Conservation (phyloP, 305 asterid species). For the Fraxinus dipetala region DNA sequence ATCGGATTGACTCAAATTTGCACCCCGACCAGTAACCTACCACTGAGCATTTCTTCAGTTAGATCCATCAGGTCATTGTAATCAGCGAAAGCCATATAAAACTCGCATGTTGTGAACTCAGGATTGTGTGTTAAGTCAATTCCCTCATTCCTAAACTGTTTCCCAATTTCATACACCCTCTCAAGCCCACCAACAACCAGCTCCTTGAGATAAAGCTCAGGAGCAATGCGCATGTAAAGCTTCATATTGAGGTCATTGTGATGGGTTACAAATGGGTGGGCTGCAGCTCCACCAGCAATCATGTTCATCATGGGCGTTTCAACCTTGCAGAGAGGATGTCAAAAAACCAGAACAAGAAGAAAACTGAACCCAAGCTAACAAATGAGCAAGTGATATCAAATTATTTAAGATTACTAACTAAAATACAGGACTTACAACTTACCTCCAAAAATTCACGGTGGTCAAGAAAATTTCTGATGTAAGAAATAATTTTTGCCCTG, state of each 20-base stretch:
- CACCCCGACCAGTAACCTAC: conserved; percentile 34
- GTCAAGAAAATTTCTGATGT: conserved; percentile 66
- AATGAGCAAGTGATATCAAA: background rate
- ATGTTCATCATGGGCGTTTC: conserved; percentile 96
- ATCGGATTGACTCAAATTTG: background rate
- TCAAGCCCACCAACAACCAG: conserved; percentile 76
- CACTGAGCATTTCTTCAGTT: conserved; percentile 88
- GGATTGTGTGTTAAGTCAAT: conserved; percentile 74
- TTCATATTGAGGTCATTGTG: conserved; percentile 65
- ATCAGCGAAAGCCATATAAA: conserved; percentile 84
- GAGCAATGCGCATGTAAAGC: conserved; percentile 73
- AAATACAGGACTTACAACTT: conserved; percentile 3
- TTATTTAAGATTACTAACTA: background rate
- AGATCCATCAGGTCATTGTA: conserved; percentile 75
- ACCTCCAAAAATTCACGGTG: conserved; percentile 77
- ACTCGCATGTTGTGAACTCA: conserved; percentile 78
- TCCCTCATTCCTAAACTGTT: conserved; percentile 77
- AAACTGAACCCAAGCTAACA: background rate
- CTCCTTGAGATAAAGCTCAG: conserved; percentile 68
- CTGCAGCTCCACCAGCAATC: conserved; percentile 86
- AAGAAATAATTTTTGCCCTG: conserved; percentile 62
- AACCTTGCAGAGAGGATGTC: conserved; percentile 43
- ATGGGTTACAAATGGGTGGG: conserved; percentile 72
- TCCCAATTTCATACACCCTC: conserved; percentile 76
- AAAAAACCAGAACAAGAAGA: background rate